A percentile compares a stretch with the other conserved stretches of the same genome.
Evolutionary conservation across 2,329 filamentous ascomycete genomes (phyloP).

Genomic region (Arthroderma uncinatum): DNA sequence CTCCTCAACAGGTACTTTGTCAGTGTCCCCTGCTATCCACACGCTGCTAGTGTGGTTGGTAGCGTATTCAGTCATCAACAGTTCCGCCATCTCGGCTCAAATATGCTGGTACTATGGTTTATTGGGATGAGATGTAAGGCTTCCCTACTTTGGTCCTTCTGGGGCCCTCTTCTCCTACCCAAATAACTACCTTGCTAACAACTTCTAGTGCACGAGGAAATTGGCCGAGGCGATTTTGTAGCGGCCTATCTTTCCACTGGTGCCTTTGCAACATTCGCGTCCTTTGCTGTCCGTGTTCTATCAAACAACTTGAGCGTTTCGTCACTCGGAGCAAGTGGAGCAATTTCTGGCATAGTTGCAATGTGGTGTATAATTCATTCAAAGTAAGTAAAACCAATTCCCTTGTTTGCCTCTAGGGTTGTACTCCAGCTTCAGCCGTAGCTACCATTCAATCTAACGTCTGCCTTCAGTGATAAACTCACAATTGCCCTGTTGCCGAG

Average conservation of each 20-base stretch:
- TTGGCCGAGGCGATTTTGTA: conserved; percentile 46
- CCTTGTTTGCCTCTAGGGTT: neutral
- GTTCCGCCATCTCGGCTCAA: conserved; percentile 41
- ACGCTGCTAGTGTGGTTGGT: conserved; percentile 42
- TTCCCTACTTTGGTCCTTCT: neutral
- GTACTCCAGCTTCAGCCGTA: neutral
- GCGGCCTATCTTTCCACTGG: conserved; percentile 42
- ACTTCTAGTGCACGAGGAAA: conserved; percentile 41
- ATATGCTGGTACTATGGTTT: conserved; percentile 45
- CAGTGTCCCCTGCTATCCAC: conserved; percentile 42
- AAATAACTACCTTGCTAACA: neutral
- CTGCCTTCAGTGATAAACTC: conserved; percentile 27
- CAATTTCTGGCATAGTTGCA: conserved; percentile 39
- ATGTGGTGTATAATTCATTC: conserved; percentile 40
- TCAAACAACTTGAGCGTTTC: conserved; percentile 34
- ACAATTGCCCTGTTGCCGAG: conserved; percentile 33
- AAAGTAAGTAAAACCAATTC: conserved; percentile 22
- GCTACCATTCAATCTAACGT: neutral
- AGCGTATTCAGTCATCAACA: conserved; percentile 49
- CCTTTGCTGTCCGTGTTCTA: conserved; percentile 37
- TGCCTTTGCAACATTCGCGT: conserved; percentile 36
- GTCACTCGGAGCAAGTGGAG: conserved; percentile 43
- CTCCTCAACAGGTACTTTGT: conserved; percentile 47
- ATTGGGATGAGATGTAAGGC: conserved; percentile 41
- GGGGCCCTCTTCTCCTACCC: neutral